phyloP scores from a whole-genome alignment of 345 rosid species.

The Pistacia integerrima region DNA sequence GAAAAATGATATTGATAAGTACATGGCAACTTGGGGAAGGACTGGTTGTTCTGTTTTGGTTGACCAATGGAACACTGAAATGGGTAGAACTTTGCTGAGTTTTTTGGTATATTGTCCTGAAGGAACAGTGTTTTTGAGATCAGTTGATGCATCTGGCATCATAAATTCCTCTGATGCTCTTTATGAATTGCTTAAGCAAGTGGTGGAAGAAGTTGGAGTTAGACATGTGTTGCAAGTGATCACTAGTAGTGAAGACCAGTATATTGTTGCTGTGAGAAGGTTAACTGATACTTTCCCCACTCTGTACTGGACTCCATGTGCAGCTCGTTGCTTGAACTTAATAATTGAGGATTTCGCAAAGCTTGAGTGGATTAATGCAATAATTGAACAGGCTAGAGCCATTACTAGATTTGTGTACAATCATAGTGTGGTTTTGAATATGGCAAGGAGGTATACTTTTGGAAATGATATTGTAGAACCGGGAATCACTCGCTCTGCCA shows the following conservation, averaged over 20 bases:
- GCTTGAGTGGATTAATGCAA: conserved; percentile 63
- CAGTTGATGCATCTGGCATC: conserved; percentile 59
- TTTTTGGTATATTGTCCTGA: conserved; percentile 66
- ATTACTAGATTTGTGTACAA: conserved; percentile 83
- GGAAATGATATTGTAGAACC: conserved; percentile 79
- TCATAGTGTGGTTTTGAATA: conserved; percentile 66
- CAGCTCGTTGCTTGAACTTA: conserved; percentile 64
- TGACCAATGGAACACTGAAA: conserved; percentile 53
- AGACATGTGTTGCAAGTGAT: conserved; percentile 82
- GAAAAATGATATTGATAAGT: conserved; percentile 51
- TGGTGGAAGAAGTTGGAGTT: conserved; percentile 79
- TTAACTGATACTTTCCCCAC: conserved; percentile 69
- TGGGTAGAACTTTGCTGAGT: conserved; percentile 50
- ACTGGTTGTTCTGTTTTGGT: conserved; percentile 84
- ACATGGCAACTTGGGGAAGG: conserved; percentile 50
- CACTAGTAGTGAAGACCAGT: conserved; percentile 63
- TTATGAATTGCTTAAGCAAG: conserved; percentile 61
- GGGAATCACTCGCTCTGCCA: conserved; percentile 56
- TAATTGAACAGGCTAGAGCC: conserved; percentile 74
- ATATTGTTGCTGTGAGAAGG: conserved; percentile 56
- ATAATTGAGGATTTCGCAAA: conserved; percentile 77
- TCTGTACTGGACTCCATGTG: conserved; percentile 90
- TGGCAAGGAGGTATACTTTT: conserved; percentile 65
- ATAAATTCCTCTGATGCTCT: conserved; percentile 55
- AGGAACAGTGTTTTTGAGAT: conserved; percentile 63